Conservation (phyloP, 257 asterid genomes). For the Nemophila menziesii region DNA sequence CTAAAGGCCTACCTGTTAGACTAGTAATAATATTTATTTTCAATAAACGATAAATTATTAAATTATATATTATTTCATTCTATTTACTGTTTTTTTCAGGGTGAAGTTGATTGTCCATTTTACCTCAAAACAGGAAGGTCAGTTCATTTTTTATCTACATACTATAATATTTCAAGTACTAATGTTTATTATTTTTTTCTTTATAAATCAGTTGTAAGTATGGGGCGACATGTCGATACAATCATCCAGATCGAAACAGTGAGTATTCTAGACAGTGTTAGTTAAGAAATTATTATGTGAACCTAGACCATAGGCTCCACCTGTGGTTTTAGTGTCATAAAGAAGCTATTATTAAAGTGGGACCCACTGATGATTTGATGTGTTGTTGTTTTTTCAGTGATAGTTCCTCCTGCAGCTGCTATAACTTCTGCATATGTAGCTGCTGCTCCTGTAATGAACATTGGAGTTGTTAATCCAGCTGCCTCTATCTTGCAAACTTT, state of each 20-base stretch:
- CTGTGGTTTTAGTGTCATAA: too few species aligned
- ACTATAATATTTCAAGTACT: conserved; percentile 1
- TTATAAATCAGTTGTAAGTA: conserved; percentile 73
- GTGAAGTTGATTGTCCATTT: conserved; percentile 97
- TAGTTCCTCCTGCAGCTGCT: conserved; percentile 43
- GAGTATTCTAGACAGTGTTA: not conserved
- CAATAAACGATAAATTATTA: too few species aligned
- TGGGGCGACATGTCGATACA: conserved; percentile 87
- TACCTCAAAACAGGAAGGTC: conserved; percentile 96
- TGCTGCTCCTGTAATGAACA: conserved; percentile 55
- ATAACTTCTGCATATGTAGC: conserved; percentile 42
- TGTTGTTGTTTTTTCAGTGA: conserved; percentile 16
- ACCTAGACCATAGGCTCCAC: too few species aligned
- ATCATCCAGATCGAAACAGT: conserved; percentile 89
- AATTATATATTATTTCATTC: conserved; percentile 2
- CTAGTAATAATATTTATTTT: too few species aligned
- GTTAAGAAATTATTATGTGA: too few species aligned
- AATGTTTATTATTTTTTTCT: conserved; percentile 12
- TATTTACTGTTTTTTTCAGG: conserved; percentile 39
- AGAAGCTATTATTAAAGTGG: not conserved
- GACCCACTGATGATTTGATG: conserved; percentile 4
- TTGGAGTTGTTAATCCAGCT: conserved; percentile 53
- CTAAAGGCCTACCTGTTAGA: conserved; percentile 95
- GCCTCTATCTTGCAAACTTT: conserved; percentile 59
- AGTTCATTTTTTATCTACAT: conserved; percentile 21